phyloP scores from a whole-genome alignment of 495 filamentous ascomycete genomes.

The Aspergillus coremiiformis region DNA sequence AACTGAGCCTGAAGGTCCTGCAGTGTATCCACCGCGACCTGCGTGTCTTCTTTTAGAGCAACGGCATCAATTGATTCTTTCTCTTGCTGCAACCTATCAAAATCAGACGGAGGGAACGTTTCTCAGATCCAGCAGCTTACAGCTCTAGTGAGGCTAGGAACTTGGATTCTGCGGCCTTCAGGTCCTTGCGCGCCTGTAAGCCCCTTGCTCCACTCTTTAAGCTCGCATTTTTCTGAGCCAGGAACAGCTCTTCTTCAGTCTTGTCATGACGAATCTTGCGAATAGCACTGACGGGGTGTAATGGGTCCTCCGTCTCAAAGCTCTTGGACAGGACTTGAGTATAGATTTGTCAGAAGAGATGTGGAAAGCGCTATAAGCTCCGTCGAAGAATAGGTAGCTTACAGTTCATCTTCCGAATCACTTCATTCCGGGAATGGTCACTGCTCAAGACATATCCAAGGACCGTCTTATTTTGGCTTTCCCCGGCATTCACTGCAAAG shows the following conservation, averaged over 20 bases:
- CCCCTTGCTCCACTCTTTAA: constrained; percentile 67
- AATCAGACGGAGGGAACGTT: neutral
- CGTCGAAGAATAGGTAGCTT: constrained; percentile 9
- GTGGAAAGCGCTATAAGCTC: neutral
- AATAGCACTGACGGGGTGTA: constrained; percentile 50
- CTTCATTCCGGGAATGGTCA: constrained; percentile 52
- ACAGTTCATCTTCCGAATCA: constrained; percentile 52
- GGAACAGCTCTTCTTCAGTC: constrained; percentile 52
- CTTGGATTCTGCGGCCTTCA: constrained; percentile 56
- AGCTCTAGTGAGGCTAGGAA: constrained; percentile 46
- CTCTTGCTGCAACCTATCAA: constrained; percentile 43
- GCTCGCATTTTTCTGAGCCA: constrained; percentile 63
- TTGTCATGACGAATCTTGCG: constrained; percentile 53
- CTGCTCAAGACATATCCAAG: constrained; percentile 61
- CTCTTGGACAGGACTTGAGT: constrained; percentile 35
- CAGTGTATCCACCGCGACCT: constrained; percentile 54
- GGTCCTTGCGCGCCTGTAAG: constrained; percentile 60
- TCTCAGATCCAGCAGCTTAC: constrained; percentile 26
- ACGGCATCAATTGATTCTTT: constrained; percentile 48
- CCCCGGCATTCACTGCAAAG: constrained; percentile 6
- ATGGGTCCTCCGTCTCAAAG: constrained; percentile 42
- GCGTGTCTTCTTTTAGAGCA: constrained; percentile 50
- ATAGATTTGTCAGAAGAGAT: neutral
- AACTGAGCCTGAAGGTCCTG: constrained; percentile 53
- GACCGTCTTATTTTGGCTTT: constrained; percentile 35